Percentiles rank a stretch among this genome's conserved stretches.
These are phyloP conservation scores for Quercus tomentella DNA, from an alignment of 331 rosid species.

Conservation along the genomic window DNA sequence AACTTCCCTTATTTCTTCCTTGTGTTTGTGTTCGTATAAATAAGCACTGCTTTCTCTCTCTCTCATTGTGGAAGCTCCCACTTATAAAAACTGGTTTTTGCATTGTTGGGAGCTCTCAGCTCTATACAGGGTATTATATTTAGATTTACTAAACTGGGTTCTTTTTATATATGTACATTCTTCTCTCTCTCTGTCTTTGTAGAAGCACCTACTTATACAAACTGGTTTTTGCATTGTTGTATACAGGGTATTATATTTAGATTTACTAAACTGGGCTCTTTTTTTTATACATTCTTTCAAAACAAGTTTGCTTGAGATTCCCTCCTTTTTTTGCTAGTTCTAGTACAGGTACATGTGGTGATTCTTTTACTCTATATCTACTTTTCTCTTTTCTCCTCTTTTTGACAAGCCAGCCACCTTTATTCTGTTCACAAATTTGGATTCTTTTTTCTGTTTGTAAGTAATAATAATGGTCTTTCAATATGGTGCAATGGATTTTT, in stretches of 20 bases:
- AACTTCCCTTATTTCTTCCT: background rate
- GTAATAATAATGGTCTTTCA: background rate
- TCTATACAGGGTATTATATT: too few species aligned
- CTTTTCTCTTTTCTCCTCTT: background rate
- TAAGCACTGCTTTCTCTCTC: background rate
- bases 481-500: background rate
- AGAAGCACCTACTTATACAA: too few species aligned
- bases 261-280: slow-evolving; percentile 6
- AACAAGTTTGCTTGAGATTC: background rate
- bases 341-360: slow-evolving; percentile 15
- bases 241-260: too few species aligned
- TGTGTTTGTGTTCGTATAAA: background rate
- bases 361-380: background rate
- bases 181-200: too few species aligned
- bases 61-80: background rate
- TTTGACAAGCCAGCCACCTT: background rate
- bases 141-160: too few species aligned
- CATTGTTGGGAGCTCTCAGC: slow-evolving; percentile 3
- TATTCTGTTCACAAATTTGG: background rate
- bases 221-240: too few species aligned
- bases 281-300: background rate
- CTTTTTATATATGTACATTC: too few species aligned
- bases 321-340: background rate
- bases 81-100: background rate
- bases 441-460: background rate